These are phyloP conservation scores for Pseudozyma pruni DNA, from an alignment of 1,284 basidiomycete species.

Conservation along the genomic window DNA sequence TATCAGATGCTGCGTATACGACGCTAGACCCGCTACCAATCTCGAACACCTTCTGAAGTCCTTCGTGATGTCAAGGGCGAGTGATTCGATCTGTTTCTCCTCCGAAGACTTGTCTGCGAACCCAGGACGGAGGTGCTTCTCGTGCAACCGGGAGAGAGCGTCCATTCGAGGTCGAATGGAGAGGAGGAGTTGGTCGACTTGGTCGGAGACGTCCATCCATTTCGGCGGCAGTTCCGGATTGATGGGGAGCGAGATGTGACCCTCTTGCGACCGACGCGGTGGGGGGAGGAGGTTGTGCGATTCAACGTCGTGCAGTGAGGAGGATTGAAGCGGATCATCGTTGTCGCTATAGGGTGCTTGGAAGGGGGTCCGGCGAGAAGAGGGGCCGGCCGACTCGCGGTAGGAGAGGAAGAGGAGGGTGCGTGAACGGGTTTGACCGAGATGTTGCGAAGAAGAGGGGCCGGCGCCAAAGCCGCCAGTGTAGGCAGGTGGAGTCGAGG, in stretches of 20 bases:
- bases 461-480: neutral
- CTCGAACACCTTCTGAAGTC: conserved; percentile 59
- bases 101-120: conserved; percentile 93
- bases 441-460: neutral
- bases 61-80: conserved; percentile 84
- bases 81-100: conserved; percentile 89
- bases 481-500: conserved; percentile 32
- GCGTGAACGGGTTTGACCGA: conserved; percentile 78
- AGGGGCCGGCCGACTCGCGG: conserved; percentile 76
- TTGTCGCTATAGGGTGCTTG: conserved; percentile 57
- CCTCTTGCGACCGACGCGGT: conserved; percentile 20
- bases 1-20: conserved; percentile 71
- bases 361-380: conserved; percentile 12
- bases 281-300: conserved; percentile 11
- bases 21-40: conserved; percentile 52
- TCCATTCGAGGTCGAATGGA: conserved; percentile 55
- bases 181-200: conserved; percentile 53
- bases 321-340: conserved; percentile 35
- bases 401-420: conserved; percentile 95
- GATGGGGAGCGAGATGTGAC: conserved; percentile 19
- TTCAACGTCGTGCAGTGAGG: conserved; percentile 12
- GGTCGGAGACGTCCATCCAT: conserved; percentile 65
- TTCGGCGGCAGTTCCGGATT: conserved; percentile 55
- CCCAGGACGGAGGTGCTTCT: conserved; percentile 92
- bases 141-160: conserved; percentile 91